phyloP scores from a whole-genome alignment of 2,329 filamentous ascomycete genomes.

The Calonectria henricotiae region DNA sequence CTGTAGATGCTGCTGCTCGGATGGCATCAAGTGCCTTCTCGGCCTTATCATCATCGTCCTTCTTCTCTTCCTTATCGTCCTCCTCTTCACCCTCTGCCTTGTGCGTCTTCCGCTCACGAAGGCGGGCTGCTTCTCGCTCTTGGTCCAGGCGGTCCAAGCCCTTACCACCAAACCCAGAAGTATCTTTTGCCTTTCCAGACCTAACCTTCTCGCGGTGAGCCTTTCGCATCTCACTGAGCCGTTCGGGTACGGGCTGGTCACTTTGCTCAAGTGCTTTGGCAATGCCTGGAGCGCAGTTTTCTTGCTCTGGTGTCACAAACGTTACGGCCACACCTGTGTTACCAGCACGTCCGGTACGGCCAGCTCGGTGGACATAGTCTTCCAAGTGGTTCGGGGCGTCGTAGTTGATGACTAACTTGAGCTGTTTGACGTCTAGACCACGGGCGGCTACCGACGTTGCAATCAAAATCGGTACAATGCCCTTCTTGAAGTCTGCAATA shows the following conservation, averaged over 20 bases:
- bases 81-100: slow-evolving; percentile 90
- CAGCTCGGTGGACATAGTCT: slow-evolving; percentile 95
- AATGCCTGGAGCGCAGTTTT: slow-evolving; percentile 90
- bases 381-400: slow-evolving; percentile 95
- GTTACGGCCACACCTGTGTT: slow-evolving; percentile 97
- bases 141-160: slow-evolving; percentile 93
- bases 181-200: slow-evolving; percentile 90
- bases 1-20: slow-evolving; percentile 73
- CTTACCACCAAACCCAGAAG: slow-evolving; percentile 94
- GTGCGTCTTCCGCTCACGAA: slow-evolving; percentile 89
- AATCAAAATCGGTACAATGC: slow-evolving; percentile 89
- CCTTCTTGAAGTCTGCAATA: slow-evolving; percentile 94
- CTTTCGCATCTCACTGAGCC: slow-evolving; percentile 76
- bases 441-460: slow-evolving; percentile 96
- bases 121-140: slow-evolving; percentile 88
- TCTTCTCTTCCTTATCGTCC: slow-evolving; percentile 85
- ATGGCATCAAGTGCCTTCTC: slow-evolving; percentile 79
- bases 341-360: slow-evolving; percentile 93
- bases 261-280: slow-evolving; percentile 94
- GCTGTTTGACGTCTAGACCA: slow-evolving; percentile 94
- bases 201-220: slow-evolving; percentile 93
- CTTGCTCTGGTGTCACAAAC: slow-evolving; percentile 92
- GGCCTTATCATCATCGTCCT: slow-evolving; percentile 79
- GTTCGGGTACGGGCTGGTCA: slow-evolving; percentile 85
- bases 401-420: slow-evolving; percentile 97